Base-by-base conservation (phyloP, 495 filamentous ascomycete species). In the Hypoxylon cercidicola region DNA sequence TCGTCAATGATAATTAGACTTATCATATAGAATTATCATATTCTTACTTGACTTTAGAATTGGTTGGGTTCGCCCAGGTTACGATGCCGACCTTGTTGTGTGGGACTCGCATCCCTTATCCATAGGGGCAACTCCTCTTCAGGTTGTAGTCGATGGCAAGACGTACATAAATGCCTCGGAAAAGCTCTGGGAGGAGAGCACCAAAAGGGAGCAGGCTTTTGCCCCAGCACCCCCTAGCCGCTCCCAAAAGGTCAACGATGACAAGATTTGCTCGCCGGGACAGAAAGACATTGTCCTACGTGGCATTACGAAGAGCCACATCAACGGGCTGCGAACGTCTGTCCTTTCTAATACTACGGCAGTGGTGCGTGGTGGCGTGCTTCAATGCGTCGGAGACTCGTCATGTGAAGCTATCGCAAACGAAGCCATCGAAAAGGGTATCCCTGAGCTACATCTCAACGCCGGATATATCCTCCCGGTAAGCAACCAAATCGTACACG, bases 1-100 rank as follows among this genome's bases (percentile, higher is more conserved):
- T 4, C 16, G n/a, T n/a, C n/a, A n/a, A n/a, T n/a, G n/a, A n/a
- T n/a, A 44, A 20, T 16, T 16, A 20, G 7, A 18, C n/a, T 20
- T 11, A 18, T 6, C 16, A 18, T 44, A 19, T 5, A 10, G 40
- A 19, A 16, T 44, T 15, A 16, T 44, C 16, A n/a, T n/a, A n/a
- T 44, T 16, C 40, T 44, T 20, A 44, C 16, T 18, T 44, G 7
- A 10, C 15, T 20, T 4, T 19, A 62, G 51, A n/a, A 73, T 85
- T 18, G 82, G 82, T 1, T 82, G 82, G 55, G 72, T 75, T 12
- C 74, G 75, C 49, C 55, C 74, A 20, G 81, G 81, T 0, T 82
- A 80, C 54, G 82, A 85, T 72, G 82, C 82, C n/a, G 82, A 85
- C 64, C 55, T 85, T 21, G 82, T 84, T 2, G 74, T 85, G 12